phyloP scores from a whole-genome alignment of 257 asterid genomes.

The Solanum verrucosum region DNA sequence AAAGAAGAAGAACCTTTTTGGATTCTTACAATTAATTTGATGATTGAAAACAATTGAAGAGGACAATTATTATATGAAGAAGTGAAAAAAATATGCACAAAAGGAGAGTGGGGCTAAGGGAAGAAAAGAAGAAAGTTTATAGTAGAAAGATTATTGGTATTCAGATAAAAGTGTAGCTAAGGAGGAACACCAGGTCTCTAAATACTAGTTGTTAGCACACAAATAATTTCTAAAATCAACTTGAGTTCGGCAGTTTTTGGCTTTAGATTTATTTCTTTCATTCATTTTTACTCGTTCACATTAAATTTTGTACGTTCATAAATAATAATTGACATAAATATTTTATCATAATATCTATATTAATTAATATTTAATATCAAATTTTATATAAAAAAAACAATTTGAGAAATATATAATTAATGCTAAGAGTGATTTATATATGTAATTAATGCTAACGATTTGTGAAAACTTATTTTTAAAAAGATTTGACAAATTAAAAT shows the following conservation, averaged over 20 bases:
- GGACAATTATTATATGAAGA: background rate
- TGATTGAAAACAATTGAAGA: background rate
- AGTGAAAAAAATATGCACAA: background rate
- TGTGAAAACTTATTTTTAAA: too few relatives aligned
- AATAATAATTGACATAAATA: too few relatives aligned
- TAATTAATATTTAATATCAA: too few relatives aligned
- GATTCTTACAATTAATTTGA: background rate
- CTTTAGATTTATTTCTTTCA: background rate
- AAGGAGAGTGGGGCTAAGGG: slow-evolving; percentile 5
- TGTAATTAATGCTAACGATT: too few relatives aligned
- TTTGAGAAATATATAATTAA: too few relatives aligned
- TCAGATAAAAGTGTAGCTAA: slow-evolving; percentile 14
- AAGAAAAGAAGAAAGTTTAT: slow-evolving; percentile 2
- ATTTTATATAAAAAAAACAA: accelerated
- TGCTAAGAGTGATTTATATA: too few relatives aligned
- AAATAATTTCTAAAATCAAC: background rate
- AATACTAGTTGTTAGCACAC: slow-evolving; percentile 25
- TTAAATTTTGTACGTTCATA: too few relatives aligned
- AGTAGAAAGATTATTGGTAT: slow-evolving; percentile 21
- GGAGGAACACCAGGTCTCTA: slow-evolving; percentile 30
- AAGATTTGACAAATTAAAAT: accelerated
- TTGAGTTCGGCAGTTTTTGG: slow-evolving; percentile 1
- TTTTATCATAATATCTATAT: background rate
- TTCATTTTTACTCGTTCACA: too few relatives aligned
- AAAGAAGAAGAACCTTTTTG: background rate